These are phyloP conservation scores for Stephanodiscus triporus DNA, from an alignment of 108 stramenopile species.

Conservation along the genomic window DNA sequence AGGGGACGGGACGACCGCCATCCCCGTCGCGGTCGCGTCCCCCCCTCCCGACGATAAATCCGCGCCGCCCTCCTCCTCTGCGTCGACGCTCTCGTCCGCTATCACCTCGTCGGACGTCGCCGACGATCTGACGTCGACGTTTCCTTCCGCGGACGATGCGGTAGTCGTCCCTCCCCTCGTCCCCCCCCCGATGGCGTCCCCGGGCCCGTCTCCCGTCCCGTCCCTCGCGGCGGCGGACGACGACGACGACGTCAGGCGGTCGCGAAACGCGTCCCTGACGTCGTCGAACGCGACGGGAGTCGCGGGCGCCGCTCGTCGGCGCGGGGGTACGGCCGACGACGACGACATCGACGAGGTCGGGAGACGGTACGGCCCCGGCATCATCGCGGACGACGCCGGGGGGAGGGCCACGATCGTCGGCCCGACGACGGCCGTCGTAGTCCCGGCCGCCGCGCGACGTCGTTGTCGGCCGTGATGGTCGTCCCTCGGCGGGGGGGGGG, in stretches of 20 bases:
- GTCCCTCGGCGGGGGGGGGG: no score
- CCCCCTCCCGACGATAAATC: neutral
- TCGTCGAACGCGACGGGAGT: constrained; percentile 38
- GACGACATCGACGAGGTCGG: neutral
- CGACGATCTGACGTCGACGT: neutral
- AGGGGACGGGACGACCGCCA: neutral
- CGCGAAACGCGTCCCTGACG: constrained; percentile 36
- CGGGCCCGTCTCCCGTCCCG: no score
- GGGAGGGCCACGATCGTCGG: no score
- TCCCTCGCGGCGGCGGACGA: neutral
- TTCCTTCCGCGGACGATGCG: neutral
- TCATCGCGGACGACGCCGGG: no score
- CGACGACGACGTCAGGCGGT: neutral
- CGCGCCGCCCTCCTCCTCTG: neutral
- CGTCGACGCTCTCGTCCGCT: neutral
- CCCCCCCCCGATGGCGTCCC: no score
- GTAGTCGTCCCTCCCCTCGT: no score
- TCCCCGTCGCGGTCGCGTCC: neutral
- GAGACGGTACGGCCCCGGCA: no score
- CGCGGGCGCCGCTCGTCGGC: neutral
- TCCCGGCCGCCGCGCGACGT: no score
- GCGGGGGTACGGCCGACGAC: neutral
- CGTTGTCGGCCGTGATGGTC: no score
- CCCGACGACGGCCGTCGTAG: no score
- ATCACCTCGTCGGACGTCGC: neutral